Evolutionary conservation across 495 filamentous ascomycete species (phyloP), one percentile per base, ranked within the genome.

Genomic region (Penicillium manginii): DNA sequence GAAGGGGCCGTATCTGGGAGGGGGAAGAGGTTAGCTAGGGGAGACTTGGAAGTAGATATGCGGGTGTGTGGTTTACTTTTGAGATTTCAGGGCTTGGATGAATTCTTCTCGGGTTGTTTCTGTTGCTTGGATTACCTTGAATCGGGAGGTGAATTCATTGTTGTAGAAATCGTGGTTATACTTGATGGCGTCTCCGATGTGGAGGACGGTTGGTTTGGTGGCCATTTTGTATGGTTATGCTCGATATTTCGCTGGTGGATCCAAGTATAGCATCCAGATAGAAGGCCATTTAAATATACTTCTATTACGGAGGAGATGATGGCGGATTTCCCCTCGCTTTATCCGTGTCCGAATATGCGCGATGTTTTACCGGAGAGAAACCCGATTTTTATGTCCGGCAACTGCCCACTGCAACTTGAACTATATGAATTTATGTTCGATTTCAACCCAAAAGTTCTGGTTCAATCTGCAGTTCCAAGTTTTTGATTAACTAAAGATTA

Each of bases 101-200:
- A 90, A 88, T 31, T 75, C 81, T 56, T 80, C 69, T 1, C 83
- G 78, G 61, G 86, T 79, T 1, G 74, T 72, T 12, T 71, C 58
- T 33, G 72, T 69, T 2, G 83, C 83, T 49, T 79, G 81, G 22
- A 86, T 72, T 17, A 90, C 76, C 15, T 83, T 73, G 66, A 86
- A 90, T 14, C 74, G 71, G 8, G 69, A 56, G 15, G 64, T 63
- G 64, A 88, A 84, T 49, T 77, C 72, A 2, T 51, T 52, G 31
- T 73, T 59, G 64, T 86, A 84, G 18, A 84, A 76, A 0, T 75
- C 66, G 9, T 72, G 81, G 65, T 88, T 86, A 73, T 86, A 86
- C 57, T 80, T 78, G 64, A 88, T 77, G 4, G 81, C 73, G 53
- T 88, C 85, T 17, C 87, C 87, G 48, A 90, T 81, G 65, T 88